Conservation (phyloP, 1,139 yeast genomes). For the Geotrichum carabidarum region DNA sequence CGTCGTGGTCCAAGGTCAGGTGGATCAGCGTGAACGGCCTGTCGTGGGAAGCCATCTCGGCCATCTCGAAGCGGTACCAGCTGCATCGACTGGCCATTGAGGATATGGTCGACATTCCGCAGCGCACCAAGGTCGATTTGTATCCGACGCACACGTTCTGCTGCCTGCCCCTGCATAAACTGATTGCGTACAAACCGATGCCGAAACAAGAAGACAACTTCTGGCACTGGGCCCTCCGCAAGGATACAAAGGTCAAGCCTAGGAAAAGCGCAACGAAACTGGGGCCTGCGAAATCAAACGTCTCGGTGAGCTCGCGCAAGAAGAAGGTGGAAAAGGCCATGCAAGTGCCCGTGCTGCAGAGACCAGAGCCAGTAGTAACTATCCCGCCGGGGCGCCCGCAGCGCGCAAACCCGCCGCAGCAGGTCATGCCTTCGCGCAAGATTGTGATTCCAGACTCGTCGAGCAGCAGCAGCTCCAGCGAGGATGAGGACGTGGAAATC, state of each 20-base stretch:
- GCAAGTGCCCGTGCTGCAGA: not conserved
- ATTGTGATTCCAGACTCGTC: constrained; percentile 2
- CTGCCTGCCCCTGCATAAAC: constrained; percentile 47
- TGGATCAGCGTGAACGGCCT: constrained; percentile 56
- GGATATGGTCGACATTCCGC: constrained; percentile 56
- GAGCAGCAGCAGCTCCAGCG: not conserved
- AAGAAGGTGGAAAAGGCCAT: not conserved
- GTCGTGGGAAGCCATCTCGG: constrained; percentile 50
- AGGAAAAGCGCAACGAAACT: not conserved
- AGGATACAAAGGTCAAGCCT: not conserved
- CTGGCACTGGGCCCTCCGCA: constrained; percentile 13
- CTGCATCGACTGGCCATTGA: constrained; percentile 50
- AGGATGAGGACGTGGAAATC: constrained; percentile 10
- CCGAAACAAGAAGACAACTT: not conserved
- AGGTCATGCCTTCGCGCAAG: constrained; percentile 7
- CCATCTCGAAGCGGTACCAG: constrained; percentile 40
- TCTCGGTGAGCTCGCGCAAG: not conserved
- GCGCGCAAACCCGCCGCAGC: not conserved
- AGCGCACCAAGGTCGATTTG: constrained; percentile 50
- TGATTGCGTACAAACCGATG: constrained; percentile 34
- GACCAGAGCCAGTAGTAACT: not conserved
- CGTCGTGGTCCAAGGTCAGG: constrained; percentile 47
- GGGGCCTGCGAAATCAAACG: constrained; percentile 6
- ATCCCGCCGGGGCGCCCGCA: not conserved
- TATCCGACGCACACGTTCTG: constrained; percentile 48